phyloP scores from a whole-genome alignment of 2,329 filamentous ascomycete genomes.

The Aspergillus alliaceus region DNA sequence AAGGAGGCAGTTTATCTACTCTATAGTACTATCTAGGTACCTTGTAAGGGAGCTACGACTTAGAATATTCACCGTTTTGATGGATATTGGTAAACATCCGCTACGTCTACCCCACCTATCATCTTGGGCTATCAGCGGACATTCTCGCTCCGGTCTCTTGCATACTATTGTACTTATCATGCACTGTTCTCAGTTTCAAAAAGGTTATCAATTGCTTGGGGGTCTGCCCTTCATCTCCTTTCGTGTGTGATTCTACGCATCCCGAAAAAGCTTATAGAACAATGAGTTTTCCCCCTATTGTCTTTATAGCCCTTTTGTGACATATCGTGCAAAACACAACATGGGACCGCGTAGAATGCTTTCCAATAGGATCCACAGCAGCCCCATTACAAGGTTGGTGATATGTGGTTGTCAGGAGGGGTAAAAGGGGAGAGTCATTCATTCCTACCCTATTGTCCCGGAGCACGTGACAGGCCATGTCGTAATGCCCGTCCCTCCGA shows the following conservation, averaged over 20 bases:
- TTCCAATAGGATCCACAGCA: background rate
- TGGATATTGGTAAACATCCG: background rate
- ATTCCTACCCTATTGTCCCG: background rate
- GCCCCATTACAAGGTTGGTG: background rate
- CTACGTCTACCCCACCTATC: background rate
- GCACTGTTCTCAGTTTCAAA: background rate
- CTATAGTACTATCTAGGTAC: too few species aligned
- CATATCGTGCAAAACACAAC: too few species aligned
- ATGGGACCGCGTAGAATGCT: too few species aligned
- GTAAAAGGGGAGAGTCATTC: background rate
- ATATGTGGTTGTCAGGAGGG: constrained; percentile 8
- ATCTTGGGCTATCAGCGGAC: background rate
- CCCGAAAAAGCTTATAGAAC: too few species aligned
- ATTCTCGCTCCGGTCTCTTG: background rate
- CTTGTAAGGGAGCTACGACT: too few species aligned
- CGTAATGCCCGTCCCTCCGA: constrained; percentile 10
- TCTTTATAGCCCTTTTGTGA: too few species aligned
- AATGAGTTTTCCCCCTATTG: too few species aligned
- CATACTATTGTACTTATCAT: background rate
- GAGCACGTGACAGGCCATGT: constrained; percentile 13
- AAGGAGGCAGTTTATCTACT: too few species aligned
- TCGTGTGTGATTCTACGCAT: too few species aligned
- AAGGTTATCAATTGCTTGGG: background rate
- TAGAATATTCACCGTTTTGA: too few species aligned
- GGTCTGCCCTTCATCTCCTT: background rate